Evolutionary conservation across 495 filamentous ascomycete genomes (phyloP).

Genomic region (Aspergillus asperescens): DNA sequence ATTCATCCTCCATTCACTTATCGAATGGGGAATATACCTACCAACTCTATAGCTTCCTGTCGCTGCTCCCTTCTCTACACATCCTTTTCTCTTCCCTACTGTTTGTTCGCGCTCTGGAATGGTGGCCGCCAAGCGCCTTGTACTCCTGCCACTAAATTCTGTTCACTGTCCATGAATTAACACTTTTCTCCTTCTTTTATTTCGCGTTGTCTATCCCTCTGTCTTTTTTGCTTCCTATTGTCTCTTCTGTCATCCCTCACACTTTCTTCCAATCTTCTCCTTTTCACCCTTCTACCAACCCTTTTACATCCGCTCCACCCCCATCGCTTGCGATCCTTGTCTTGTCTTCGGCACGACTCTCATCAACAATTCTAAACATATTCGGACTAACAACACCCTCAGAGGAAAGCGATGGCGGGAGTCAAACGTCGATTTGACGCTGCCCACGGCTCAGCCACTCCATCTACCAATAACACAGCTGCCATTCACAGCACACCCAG

Average conservation of each 20-base stretch:
- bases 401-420: slow-evolving; percentile 34
- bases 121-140: slow-evolving; percentile 10
- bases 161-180: not conserved
- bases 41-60: not conserved
- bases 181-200: slow-evolving; percentile 3
- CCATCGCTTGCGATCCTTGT: not conserved
- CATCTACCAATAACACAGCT: slow-evolving; percentile 10
- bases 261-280: not conserved
- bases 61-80: not conserved
- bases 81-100: slow-evolving; percentile 7
- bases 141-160: slow-evolving; percentile 7
- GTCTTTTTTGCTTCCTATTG: slow-evolving; percentile 1
- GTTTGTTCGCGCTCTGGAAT: not conserved
- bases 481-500: slow-evolving; percentile 4
- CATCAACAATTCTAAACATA: not conserved
- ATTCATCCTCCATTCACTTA: not conserved
- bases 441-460: slow-evolving; percentile 12
- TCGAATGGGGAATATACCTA: not conserved
- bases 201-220: not conserved
- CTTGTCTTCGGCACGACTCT: not conserved
- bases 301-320: not conserved
- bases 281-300: not conserved
- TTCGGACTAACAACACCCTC: slow-evolving; percentile 1
- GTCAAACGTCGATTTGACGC: slow-evolving; percentile 24
- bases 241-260: not conserved